These are phyloP conservation scores for Xylaria intraflava DNA, from an alignment of 495 filamentous ascomycete genomes.

Conservation along the genomic window DNA sequence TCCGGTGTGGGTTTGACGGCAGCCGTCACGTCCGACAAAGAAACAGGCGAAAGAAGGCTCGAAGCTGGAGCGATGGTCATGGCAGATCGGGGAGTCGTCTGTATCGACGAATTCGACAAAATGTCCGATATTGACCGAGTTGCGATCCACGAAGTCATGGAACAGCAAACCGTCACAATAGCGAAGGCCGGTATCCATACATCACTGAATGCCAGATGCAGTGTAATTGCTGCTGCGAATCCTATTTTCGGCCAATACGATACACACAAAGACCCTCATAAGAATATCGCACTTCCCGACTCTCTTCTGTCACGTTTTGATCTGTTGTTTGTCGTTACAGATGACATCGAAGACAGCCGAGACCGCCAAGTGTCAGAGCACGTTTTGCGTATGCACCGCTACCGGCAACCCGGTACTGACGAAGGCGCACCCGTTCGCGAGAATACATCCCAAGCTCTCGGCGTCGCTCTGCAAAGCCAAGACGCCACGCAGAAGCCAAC, in stretches of 20 bases:
- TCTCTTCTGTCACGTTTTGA: slow-evolving; percentile 98
- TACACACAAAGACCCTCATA: slow-evolving; percentile 95
- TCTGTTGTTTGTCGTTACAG: slow-evolving; percentile 94
- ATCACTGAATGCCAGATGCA: slow-evolving; percentile 92
- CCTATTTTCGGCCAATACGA: slow-evolving; percentile 98
- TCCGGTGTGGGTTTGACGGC: slow-evolving; percentile 98
- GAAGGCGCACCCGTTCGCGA: slow-evolving; percentile 95
- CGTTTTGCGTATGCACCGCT: slow-evolving; percentile 94
- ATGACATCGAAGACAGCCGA: slow-evolving; percentile 89
- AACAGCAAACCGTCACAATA: slow-evolving; percentile 98
- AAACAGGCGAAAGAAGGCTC: slow-evolving; percentile 89
- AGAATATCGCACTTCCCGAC: slow-evolving; percentile 96
- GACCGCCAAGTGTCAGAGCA: slow-evolving; percentile 94
- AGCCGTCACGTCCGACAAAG: slow-evolving; percentile 92
- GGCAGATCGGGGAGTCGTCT: slow-evolving; percentile 92
- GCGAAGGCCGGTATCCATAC: slow-evolving; percentile 99
- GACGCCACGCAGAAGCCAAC: slow-evolving; percentile 64
- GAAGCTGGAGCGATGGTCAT: slow-evolving; percentile 99
- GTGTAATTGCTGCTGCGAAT: slow-evolving; percentile 94
- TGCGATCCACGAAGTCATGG: slow-evolving; percentile 99
- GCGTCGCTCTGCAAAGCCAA: slow-evolving; percentile 79
- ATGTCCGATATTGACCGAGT: slow-evolving; percentile 98
- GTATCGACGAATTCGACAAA: slow-evolving; percentile 99
- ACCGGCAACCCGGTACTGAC: slow-evolving; percentile 87
- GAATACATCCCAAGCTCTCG: slow-evolving; percentile 73